Conservation (phyloP, 2,329 filamentous ascomycete genomes). For the Calonectria pauciramosa region DNA sequence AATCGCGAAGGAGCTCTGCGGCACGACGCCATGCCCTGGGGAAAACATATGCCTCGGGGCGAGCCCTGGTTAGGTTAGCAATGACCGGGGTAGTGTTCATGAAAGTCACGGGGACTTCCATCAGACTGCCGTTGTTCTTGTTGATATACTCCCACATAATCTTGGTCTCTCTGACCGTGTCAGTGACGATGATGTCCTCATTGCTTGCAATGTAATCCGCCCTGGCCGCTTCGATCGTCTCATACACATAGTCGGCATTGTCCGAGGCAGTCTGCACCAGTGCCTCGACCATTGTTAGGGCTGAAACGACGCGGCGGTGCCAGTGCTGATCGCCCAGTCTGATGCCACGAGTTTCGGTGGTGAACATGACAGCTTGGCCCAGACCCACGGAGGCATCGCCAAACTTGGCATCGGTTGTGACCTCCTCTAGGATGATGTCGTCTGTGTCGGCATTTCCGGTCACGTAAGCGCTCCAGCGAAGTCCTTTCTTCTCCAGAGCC, state of each 20-base stretch:
- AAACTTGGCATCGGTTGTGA: constrained; percentile 42
- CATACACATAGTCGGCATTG: constrained; percentile 33
- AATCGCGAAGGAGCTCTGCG: constrained; percentile 40
- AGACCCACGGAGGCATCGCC: constrained; percentile 45
- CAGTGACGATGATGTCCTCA: constrained; percentile 45
- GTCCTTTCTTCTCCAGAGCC: constrained; percentile 36
- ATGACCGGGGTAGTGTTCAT: constrained; percentile 41
- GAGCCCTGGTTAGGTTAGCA: constrained; percentile 42
- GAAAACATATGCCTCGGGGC: constrained; percentile 47
- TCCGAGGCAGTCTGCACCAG: constrained; percentile 45
- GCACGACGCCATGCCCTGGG: constrained; percentile 42
- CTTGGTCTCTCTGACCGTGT: constrained; percentile 36
- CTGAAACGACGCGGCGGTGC: constrained; percentile 48
- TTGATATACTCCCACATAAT: constrained; percentile 46
- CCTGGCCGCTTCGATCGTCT: constrained; percentile 39
- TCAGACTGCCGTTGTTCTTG: constrained; percentile 39
- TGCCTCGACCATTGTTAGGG: constrained; percentile 41
- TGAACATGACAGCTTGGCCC: constrained; percentile 44
- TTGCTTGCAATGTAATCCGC: constrained; percentile 39
- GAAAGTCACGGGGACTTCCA: constrained; percentile 42
- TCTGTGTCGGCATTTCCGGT: constrained; percentile 30
- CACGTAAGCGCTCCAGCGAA: constrained; percentile 47
- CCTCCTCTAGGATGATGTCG: constrained; percentile 42
- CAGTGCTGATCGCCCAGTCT: constrained; percentile 50
- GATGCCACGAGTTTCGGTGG: constrained; percentile 46